Percentiles rank a stretch among this genome's conserved stretches.
Evolutionary conservation across 202 grass and related monocot species (phyloP).

Genomic region (Eragrostis tef): DNA sequence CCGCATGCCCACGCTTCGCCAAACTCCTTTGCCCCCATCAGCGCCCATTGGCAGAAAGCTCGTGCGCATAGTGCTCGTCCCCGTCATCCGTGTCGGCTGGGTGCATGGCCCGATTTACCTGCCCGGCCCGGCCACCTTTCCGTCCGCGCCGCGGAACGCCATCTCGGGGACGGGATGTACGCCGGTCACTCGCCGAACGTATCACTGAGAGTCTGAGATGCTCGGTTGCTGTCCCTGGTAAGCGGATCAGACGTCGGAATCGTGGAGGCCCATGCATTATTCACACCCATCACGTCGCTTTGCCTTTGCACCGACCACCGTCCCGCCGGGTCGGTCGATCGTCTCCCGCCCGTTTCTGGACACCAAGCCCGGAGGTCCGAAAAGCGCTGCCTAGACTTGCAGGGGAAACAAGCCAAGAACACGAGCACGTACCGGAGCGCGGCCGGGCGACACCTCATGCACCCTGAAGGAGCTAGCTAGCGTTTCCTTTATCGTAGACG

Average conservation of each 20-base stretch:
- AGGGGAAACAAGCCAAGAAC: neutral
- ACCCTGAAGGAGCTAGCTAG: neutral
- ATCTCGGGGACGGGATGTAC: neutral
- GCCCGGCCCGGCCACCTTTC: neutral
- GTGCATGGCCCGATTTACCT: neutral
- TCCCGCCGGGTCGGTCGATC: neutral
- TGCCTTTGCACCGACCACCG: constrained; percentile 1
- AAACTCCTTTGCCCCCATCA: too few species aligned
- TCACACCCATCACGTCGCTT: neutral
- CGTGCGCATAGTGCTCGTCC: too few species aligned
- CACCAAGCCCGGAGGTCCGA: neutral
- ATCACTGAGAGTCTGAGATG: too few species aligned
- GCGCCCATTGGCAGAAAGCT: too few species aligned
- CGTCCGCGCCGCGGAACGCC: neutral
- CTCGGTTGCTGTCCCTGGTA: neutral
- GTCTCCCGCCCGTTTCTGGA: too few species aligned
- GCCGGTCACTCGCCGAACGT: neutral
- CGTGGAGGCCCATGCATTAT: neutral
- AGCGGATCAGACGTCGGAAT: neutral
- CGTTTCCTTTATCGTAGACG: neutral
- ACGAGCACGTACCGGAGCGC: neutral
- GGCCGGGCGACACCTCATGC: neutral
- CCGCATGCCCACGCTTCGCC: too few species aligned
- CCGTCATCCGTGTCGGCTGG: too few species aligned
- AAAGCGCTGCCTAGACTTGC: neutral